These are phyloP conservation scores for Steccherinum ochraceum DNA, from an alignment of 768 basidiomycete genomes.

Conservation along the genomic window DNA sequence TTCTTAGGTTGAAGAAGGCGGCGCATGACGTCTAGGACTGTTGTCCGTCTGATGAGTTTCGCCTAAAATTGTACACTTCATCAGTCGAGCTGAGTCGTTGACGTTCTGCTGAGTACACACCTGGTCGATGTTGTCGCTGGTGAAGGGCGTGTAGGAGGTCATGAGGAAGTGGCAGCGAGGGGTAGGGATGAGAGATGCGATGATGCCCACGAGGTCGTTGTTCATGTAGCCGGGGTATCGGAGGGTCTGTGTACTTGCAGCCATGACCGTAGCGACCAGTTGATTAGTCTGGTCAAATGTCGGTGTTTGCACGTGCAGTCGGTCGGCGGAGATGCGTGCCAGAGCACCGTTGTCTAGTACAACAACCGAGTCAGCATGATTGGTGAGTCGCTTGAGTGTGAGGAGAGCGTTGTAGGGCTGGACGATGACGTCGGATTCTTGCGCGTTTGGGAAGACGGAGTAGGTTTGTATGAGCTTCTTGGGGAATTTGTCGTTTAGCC, in stretches of 20 bases:
- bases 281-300: slow-evolving; percentile 92
- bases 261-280: slow-evolving; percentile 93
- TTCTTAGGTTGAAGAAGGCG: slow-evolving; percentile 97
- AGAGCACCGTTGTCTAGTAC: slow-evolving; percentile 96
- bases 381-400: slow-evolving; percentile 87
- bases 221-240: slow-evolving; percentile 99
- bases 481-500: slow-evolving; percentile 95
- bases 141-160: slow-evolving; percentile 99
- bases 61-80: slow-evolving; percentile 44
- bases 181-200: slow-evolving; percentile 94
- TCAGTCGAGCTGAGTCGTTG: background rate
- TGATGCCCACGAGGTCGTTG: slow-evolving; percentile 96
- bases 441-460: slow-evolving; percentile 93
- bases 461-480: slow-evolving; percentile 99
- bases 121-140: slow-evolving; percentile 94
- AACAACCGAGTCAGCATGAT: slow-evolving; percentile 96
- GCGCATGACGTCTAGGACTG: slow-evolving; percentile 98
- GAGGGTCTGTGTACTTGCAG: slow-evolving; percentile 93
- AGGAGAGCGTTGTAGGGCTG: slow-evolving; percentile 97
- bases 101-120: slow-evolving; percentile 28
- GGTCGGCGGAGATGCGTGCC: slow-evolving; percentile 87
- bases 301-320: slow-evolving; percentile 81
- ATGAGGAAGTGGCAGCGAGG: slow-evolving; percentile 97
- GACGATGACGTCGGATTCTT: slow-evolving; percentile 94
- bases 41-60: slow-evolving; percentile 92